A percentile compares a stretch with the other conserved stretches of the same genome.
These are phyloP conservation scores for Aspergillus funiculosus DNA, from an alignment of 495 filamentous ascomycete genomes.

Conservation along the genomic window DNA sequence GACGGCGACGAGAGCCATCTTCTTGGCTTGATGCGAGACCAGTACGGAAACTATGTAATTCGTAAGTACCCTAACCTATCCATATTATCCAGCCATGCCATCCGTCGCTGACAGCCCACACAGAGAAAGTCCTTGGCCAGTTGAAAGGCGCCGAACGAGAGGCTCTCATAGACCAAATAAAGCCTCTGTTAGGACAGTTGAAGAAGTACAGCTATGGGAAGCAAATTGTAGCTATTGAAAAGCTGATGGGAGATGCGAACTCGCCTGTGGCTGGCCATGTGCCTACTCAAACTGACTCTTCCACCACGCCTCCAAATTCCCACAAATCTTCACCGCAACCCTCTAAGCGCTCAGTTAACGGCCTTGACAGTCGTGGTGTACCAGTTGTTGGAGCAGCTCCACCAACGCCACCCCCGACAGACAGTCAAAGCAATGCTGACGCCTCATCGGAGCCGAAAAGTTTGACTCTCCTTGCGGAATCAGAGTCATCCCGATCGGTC, in stretches of 20 bases:
- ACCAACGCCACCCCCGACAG: slow-evolving; percentile 42
- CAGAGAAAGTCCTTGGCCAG: slow-evolving; percentile 74
- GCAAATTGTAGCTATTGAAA: slow-evolving; percentile 69
- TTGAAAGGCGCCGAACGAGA: slow-evolving; percentile 60
- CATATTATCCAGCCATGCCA: not conserved
- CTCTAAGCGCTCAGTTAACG: slow-evolving; percentile 32
- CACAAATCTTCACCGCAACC: slow-evolving; percentile 46
- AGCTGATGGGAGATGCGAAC: slow-evolving; percentile 47
- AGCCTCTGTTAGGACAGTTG: slow-evolving; percentile 62
- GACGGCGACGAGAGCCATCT: slow-evolving; percentile 63
- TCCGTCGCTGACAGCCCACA: slow-evolving; percentile 15
- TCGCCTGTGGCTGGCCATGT: slow-evolving; percentile 20
- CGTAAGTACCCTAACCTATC: slow-evolving; percentile 59
- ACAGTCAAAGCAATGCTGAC: slow-evolving; percentile 32
- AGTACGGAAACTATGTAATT: slow-evolving; percentile 94
- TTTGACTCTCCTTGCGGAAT: slow-evolving; percentile 31
- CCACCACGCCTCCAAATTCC: slow-evolving; percentile 40
- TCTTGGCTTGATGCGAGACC: slow-evolving; percentile 76
- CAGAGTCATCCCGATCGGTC: slow-evolving; percentile 30
- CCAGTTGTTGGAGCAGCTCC: slow-evolving; percentile 36
- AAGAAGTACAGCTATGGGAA: slow-evolving; percentile 74
- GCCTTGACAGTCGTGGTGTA: slow-evolving; percentile 26
- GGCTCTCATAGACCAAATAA: slow-evolving; percentile 64
- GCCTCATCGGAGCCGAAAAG: slow-evolving; percentile 30
- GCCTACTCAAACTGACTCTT: slow-evolving; percentile 27